Evolutionary conservation across 768 basidiomycete species (phyloP), one percentile per base, ranked within the genome.

Genomic region (Sarcomyxa edulis): DNA sequence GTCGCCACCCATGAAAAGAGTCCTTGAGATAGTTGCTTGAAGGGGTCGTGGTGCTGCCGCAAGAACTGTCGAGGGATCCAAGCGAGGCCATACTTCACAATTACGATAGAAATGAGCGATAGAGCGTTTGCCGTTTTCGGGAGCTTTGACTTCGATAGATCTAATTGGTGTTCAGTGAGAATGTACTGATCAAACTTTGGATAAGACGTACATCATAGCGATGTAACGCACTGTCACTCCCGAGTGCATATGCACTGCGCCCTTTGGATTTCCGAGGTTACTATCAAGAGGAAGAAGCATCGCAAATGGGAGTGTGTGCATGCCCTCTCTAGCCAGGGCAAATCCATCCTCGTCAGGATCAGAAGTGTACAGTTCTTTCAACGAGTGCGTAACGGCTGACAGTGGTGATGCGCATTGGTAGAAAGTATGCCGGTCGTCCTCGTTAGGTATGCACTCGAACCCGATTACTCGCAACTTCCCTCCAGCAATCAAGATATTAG

Each of bases 71-170:
- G 70, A 60, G 3, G 84, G 75, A 41, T 87, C 71, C 14, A 92
- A 59, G 32, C 75, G 76, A 1, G 91, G 90, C 76, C 81, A 90
- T 20, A 94, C 65, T 37, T 81, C 77, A 56, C 89, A 82, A 32
- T 79, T 65, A 7, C 92, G 78, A 56, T 93, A 95, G 57, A 94
- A 92, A 59, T 96, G 92, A 3, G 91, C 84, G 23, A 94, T 82
- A 3, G 86, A 88, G 10, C 76, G 70, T 48, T 71, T 72, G 19
- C 66, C 64, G 4, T 75, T 75, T 11, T 68, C 60, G 2, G 74
- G 51, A 37, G 87, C 78, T 56, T 83, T 84, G 41, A 94, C 72
- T 58, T 84, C 84, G 48, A 89, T 61, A 7, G 84, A 86, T 5
- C 86, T 86, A 44, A 5, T 30, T 33, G 39, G 5, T 41, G 14